Percentiles rank a stretch among this genome's conserved stretches.
Evolutionary conservation across 2,329 filamentous ascomycete species (phyloP).

Genomic region (Hymenoscyphus scutula): DNA sequence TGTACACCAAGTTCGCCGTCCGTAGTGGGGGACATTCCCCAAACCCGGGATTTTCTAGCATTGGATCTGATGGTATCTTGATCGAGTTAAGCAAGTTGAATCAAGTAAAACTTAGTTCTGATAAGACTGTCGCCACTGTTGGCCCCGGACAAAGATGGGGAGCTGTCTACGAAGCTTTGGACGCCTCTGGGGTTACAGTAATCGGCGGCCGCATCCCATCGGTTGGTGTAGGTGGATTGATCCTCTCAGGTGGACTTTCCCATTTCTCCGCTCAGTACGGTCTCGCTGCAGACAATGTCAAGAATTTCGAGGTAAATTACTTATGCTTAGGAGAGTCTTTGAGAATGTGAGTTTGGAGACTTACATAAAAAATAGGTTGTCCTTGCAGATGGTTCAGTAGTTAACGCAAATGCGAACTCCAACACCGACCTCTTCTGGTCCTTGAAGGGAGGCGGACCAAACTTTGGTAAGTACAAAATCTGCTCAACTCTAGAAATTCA

Average conservation of each 20-base stretch:
- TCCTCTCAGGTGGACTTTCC: constrained; percentile 11
- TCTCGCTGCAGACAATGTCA: constrained; percentile 11
- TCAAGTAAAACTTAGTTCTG: constrained; percentile 27
- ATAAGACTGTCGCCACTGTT: constrained; percentile 33
- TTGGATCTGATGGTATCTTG: constrained; percentile 44
- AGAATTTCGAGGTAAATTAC: constrained; percentile 12
- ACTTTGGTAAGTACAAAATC: neutral
- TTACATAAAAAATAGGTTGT: constrained; percentile 30
- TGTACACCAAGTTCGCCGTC: constrained; percentile 16
- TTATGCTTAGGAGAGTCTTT: neutral
- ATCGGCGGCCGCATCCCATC: constrained; percentile 3
- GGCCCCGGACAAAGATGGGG: constrained; percentile 40
- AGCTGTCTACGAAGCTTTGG: constrained; percentile 39
- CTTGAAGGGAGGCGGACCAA: constrained; percentile 15
- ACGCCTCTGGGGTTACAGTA: constrained; percentile 32
- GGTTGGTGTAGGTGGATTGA: constrained; percentile 12
- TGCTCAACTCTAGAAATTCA: neutral
- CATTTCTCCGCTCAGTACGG: constrained; percentile 7
- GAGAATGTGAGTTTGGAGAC: neutral
- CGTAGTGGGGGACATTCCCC: constrained; percentile 22
- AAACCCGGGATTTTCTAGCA: constrained; percentile 47
- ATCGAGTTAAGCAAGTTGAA: constrained; percentile 43
- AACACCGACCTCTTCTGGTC: constrained; percentile 50
- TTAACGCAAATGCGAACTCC: constrained; percentile 42
- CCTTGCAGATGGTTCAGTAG: constrained; percentile 20